A percentile compares a stretch with the other conserved stretches of the same genome.
These are phyloP conservation scores for Pseudonectria foliicola DNA, from an alignment of 2,329 filamentous ascomycete species.

Conservation along the genomic window DNA sequence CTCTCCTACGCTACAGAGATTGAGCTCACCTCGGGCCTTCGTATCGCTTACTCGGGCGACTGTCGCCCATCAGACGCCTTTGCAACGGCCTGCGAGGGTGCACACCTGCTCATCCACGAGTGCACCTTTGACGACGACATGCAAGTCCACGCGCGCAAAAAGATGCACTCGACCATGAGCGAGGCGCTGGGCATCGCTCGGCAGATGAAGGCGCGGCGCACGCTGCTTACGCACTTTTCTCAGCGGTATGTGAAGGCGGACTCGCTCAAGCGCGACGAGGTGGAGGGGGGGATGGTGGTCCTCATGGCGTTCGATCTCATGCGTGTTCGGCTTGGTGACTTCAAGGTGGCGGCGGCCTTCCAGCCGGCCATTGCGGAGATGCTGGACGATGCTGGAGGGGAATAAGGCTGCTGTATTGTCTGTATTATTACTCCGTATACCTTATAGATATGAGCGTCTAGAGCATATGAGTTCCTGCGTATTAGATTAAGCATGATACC, in stretches of 20 bases:
- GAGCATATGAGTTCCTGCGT: no score
- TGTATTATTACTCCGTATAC: no score
- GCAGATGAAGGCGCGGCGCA: conserved; percentile 70
- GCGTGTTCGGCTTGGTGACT: conserved; percentile 63
- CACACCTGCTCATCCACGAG: conserved; percentile 87
- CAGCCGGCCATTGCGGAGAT: conserved; percentile 18
- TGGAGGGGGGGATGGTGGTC: conserved; percentile 35
- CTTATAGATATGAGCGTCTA: no score
- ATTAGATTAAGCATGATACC: no score
- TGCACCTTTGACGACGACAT: conserved; percentile 92
- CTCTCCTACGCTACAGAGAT: conserved; percentile 70
- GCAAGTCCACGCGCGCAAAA: conserved; percentile 66
- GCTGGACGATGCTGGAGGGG: conserved; percentile 9
- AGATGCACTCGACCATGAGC: conserved; percentile 82
- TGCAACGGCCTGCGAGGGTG: conserved; percentile 60
- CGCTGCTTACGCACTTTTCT: conserved; percentile 89
- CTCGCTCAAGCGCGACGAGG: conserved; percentile 23
- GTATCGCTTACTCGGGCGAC: conserved; percentile 89
- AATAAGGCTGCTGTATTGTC: no score
- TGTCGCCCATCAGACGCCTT: conserved; percentile 73
- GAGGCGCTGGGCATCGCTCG: conserved; percentile 76
- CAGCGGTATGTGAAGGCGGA: conserved; percentile 76
- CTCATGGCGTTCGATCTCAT: conserved; percentile 76
- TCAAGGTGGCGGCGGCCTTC: conserved; percentile 50
- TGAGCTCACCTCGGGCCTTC: conserved; percentile 72